These are phyloP conservation scores for Eutrema heterophyllum DNA, from an alignment of 345 rosid species.

Conservation along the genomic window DNA sequence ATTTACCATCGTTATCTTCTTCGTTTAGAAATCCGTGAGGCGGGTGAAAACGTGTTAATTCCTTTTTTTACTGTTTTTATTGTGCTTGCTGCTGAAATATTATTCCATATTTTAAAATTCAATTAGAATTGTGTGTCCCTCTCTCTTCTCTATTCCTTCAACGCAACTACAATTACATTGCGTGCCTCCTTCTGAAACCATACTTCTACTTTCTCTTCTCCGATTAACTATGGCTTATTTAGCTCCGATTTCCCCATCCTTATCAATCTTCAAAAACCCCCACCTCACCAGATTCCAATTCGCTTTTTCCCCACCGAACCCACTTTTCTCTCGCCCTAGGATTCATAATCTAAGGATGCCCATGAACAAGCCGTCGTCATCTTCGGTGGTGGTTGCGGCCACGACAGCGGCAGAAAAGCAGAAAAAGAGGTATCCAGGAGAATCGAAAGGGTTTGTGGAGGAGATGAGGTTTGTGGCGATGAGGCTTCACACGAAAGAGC, in stretches of 20 bases:
- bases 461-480: constrained; percentile 99
- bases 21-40: too few relatives aligned
- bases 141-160: constrained; percentile 17
- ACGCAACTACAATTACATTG: constrained; percentile 23
- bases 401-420: constrained; percentile 73
- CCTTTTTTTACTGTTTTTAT: background rate
- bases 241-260: constrained; percentile 45
- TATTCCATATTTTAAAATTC: background rate
- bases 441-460: constrained; percentile 94
- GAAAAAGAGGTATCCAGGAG: constrained; percentile 69
- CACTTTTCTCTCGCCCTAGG: constrained; percentile 33
- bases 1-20: too few relatives aligned
- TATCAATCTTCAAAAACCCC: constrained; percentile 39
- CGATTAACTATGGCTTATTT: constrained; percentile 55
- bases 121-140: background rate
- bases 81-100: background rate
- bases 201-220: background rate
- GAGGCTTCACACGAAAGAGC: constrained; percentile 83
- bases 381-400: constrained; percentile 33
- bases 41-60: too few relatives aligned
- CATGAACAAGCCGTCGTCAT: constrained; percentile 20
- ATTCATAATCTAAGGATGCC: constrained; percentile 35
- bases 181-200: constrained; percentile 29
- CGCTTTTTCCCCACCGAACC: constrained; percentile 16
- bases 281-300: constrained; percentile 21